These are phyloP conservation scores for Endoconidiophora polonica DNA, from an alignment of 2,329 filamentous ascomycete species.

Conservation along the genomic window DNA sequence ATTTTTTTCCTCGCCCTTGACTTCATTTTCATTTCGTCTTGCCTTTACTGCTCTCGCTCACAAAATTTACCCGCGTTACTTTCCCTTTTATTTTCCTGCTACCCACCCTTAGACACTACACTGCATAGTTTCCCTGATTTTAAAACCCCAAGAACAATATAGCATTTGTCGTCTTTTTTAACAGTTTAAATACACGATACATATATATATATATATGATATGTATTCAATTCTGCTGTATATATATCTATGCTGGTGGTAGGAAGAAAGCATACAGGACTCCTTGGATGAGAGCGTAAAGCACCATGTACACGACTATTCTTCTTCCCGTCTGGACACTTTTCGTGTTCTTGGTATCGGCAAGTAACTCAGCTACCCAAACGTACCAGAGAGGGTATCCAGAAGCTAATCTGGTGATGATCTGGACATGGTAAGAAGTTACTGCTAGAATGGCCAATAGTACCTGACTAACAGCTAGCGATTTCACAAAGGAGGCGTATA, in stretches of 20 bases:
- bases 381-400: constrained; percentile 79
- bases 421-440: constrained; percentile 80
- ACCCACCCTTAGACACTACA: too few relatives aligned
- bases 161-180: neutral
- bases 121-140: too few relatives aligned
- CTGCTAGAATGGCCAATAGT: constrained; percentile 50
- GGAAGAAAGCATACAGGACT: constrained; percentile 70
- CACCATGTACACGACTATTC: constrained; percentile 49
- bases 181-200: neutral
- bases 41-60: neutral
- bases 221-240: constrained; percentile 37
- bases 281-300: constrained; percentile 74
- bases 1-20: neutral
- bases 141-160: too few relatives aligned
- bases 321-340: constrained; percentile 19
- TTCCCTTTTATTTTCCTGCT: neutral
- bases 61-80: neutral
- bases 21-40: neutral
- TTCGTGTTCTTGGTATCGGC: constrained; percentile 11
- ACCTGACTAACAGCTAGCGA: constrained; percentile 58
- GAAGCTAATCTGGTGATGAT: constrained; percentile 82
- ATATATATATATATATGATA: neutral
- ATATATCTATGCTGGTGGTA: constrained; percentile 60
- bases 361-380: constrained; percentile 48
- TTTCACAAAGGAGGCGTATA: constrained; percentile 21